Base-by-base conservation (phyloP, 2,329 filamentous ascomycete genomes). In the Neocucurbitaria cava region DNA sequence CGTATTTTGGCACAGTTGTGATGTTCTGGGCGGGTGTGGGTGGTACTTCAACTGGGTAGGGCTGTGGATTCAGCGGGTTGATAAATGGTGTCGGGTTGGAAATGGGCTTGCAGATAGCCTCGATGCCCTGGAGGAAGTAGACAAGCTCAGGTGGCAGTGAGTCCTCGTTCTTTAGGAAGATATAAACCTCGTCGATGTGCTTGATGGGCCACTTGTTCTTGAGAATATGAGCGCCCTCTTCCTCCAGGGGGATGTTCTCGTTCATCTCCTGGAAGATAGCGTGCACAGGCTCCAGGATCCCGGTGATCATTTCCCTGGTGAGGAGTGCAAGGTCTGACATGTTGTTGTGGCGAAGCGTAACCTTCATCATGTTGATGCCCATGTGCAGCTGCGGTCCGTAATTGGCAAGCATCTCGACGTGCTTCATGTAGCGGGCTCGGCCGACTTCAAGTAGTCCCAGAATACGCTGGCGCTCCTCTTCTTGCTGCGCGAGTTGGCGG, bases 181-280 rank as follows among this genome's bases (percentile, higher is more conserved):
- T 24, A 7, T 46, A 46, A 9, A 58, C 30, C 5, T 17, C 39
- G 1, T 47, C 41, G 10, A 58, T 28, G 7, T 38, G 41, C 6
- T 41, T 26, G 1, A 56, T 8, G 7, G 52, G 52, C 56, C 52
- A 58, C 2, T 20, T 23, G 1, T 21, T 10, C 18, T 47, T 56
- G 18, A 58, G 24, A 40, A 33, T 39, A 3, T 26, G 30, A 20
- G 56, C 49, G 13, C 45, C 56, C 9, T 44, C 35, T 9, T 51
- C 31, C 31, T 56, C 52, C 11, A 58, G 33, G 2, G 56, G 41
- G 4, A 58, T 52, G 9, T 58, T 46, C 4, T 40, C 18, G 10
- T 44, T 17, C 15, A 47, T 52, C 11, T 47, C 42, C 7, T 38
- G 13, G 10, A 58, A 43, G 20, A 58, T 11, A 8, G 17, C 26